A percentile compares a stretch with the other conserved stretches of the same genome.
Conservation (phyloP, 768 basidiomycete genomes). For the Amanita fuliginea region DNA sequence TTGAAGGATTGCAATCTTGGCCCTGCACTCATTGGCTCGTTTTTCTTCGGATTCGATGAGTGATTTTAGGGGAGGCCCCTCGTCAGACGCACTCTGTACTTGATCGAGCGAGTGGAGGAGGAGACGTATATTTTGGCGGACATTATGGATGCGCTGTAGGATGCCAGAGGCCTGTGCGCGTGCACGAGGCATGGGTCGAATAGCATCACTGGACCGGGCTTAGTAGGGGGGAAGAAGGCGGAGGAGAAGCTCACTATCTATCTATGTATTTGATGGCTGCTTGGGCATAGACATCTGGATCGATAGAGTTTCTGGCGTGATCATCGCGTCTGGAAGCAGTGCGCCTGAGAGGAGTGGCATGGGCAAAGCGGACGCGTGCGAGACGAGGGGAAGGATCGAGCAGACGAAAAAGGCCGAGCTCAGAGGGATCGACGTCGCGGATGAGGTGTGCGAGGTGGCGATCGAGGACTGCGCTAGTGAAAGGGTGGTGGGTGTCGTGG, state of each 20-base stretch:
- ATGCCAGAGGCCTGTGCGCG: constrained; percentile 32
- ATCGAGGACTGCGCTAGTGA: constrained; percentile 54
- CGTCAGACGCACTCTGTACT: constrained; percentile 16
- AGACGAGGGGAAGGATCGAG: constrained; percentile 29
- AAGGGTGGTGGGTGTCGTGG: constrained; percentile 26
- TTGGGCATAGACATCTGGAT: constrained; percentile 66
- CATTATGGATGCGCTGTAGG: constrained; percentile 25
- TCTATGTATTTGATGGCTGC: constrained; percentile 72
- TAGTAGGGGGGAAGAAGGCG: constrained; percentile 3
- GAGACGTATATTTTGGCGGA: constrained; percentile 27
- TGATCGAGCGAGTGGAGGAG: constrained; percentile 21
- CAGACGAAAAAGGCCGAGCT: constrained; percentile 68
- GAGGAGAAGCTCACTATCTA: constrained; percentile 49
- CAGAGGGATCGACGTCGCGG: constrained; percentile 68
- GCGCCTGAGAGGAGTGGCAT: constrained; percentile 59
- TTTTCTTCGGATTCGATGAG: constrained; percentile 31
- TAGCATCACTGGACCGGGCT: constrained; percentile 20
- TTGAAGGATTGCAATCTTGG: constrained; percentile 25
- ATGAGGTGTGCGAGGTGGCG: constrained; percentile 64
- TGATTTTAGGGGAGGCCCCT: constrained; percentile 21
- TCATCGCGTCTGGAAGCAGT: constrained; percentile 27
- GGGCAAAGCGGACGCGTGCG: constrained; percentile 53
- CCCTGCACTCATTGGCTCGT: constrained; percentile 25
- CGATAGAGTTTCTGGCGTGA: constrained; percentile 31
- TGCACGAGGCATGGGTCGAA: constrained; percentile 43